phyloP scores from a whole-genome alignment of 2,329 filamentous ascomycete species.

The Alternaria incomplexa region DNA sequence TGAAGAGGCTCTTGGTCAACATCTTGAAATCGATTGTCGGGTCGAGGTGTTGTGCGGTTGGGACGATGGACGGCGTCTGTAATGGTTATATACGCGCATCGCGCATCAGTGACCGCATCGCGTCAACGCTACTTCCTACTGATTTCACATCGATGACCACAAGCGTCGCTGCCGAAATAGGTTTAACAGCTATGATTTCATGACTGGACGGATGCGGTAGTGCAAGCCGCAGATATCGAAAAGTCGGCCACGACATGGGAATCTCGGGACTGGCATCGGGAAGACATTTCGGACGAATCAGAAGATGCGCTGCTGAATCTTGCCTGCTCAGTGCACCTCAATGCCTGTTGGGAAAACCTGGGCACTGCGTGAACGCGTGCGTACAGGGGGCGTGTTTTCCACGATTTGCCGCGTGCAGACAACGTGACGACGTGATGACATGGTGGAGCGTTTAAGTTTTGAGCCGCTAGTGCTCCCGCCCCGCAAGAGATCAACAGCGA shows the following conservation, averaged over 20 bases:
- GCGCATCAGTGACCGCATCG: conserved; percentile 14
- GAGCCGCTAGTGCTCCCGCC: conserved; percentile 29
- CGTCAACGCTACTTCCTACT: conserved; percentile 7
- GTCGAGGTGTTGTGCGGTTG: conserved; percentile 9
- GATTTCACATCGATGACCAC: conserved; percentile 32
- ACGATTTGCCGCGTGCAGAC: conserved; percentile 21
- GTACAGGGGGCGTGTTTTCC: conserved; percentile 8
- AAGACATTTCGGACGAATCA: conserved; percentile 19
- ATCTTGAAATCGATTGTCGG: conserved; percentile 37
- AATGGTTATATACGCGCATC: conserved; percentile 19
- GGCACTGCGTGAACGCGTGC: conserved; percentile 26
- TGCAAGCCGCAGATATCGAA: conserved; percentile 20
- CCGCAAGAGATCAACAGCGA: conserved; percentile 1
- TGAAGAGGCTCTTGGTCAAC: conserved; percentile 44
- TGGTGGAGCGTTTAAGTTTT: conserved; percentile 23
- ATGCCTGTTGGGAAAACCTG: conserved; percentile 5
- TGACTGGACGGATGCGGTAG: conserved; percentile 39
- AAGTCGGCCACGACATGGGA: conserved; percentile 26
- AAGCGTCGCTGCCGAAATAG: conserved; percentile 9
- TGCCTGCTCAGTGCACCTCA: conserved; percentile 6
- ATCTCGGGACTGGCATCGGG: conserved; percentile 19
- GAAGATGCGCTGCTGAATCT: neutral
- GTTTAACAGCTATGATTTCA: conserved; percentile 42
- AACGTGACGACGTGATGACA: conserved; percentile 46
- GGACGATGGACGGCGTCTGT: neutral